phyloP scores from a whole-genome alignment of 257 asterid genomes.

The Solanum dulcamara region DNA sequence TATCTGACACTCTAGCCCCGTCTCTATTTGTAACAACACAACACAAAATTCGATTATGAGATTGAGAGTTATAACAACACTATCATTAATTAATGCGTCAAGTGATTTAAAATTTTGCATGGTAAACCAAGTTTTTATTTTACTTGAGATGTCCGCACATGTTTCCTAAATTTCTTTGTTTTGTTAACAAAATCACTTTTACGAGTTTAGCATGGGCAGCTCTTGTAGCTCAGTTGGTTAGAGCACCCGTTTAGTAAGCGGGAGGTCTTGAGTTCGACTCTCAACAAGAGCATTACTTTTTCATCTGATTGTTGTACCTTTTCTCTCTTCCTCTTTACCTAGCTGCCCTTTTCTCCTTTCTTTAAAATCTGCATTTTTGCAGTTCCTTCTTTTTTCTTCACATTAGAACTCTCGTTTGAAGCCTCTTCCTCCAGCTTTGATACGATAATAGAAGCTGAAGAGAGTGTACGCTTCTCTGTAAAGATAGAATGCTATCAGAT shows the following conservation, averaged over 20 bases:
- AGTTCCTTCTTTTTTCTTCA: conserved; percentile 40
- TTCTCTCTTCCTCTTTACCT: background rate
- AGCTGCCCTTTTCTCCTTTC: conserved; percentile 64
- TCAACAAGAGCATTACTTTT: conserved; percentile 36
- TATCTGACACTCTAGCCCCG: background rate
- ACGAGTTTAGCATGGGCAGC: conserved; percentile 1
- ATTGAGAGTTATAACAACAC: background rate
- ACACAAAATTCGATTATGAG: background rate
- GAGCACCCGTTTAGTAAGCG: conserved; percentile 99
- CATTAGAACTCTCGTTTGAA: conserved; percentile 34
- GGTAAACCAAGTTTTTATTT: background rate
- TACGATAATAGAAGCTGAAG: conserved; percentile 31
- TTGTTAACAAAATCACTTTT: fast-evolving
- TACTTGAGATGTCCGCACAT: background rate
- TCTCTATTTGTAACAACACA: background rate
- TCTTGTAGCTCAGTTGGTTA: conserved; percentile 97
- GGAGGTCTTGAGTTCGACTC: conserved; percentile 98
- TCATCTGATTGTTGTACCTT: background rate
- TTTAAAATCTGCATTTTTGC: conserved; percentile 43
- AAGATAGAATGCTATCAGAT: background rate
- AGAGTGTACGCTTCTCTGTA: background rate
- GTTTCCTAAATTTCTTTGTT: no score
- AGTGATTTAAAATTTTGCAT: background rate
- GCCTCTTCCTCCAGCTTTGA: conserved; percentile 65
- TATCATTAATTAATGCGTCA: background rate